Conservation (phyloP, 352 stramenopile species). For the Pythium rishiriense region DNA sequence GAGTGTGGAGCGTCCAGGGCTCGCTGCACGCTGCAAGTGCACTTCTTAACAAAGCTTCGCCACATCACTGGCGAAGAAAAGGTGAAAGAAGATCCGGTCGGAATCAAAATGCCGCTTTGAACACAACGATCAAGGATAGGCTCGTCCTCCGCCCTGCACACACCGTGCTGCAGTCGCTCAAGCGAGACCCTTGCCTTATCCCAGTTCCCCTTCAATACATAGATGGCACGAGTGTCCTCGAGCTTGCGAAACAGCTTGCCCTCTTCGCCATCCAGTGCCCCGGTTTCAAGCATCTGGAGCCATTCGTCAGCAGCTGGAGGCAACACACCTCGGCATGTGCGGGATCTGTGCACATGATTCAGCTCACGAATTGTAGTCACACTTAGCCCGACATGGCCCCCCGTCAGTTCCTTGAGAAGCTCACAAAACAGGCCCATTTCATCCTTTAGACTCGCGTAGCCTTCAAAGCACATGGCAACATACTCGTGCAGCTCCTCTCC, state of each 20-base stretch:
- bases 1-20: constrained; percentile 10
- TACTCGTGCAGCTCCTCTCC: constrained; percentile 19
- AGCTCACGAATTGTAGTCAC: background rate
- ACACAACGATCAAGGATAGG: background rate
- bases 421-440: constrained; percentile 19
- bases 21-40: background rate
- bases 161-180: background rate
- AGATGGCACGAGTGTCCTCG: background rate
- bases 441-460: constrained; percentile 1
- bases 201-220: background rate
- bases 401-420: constrained; percentile 5
- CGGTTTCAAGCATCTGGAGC: background rate
- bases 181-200: background rate
- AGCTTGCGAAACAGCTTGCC: background rate
- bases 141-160: background rate
- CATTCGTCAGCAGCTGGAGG: background rate
- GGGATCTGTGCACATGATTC: background rate
- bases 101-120: background rate
- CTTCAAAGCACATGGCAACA: constrained; percentile 21
- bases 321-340: constrained; percentile 11
- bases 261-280: background rate
- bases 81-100: background rate
- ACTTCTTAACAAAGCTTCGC: background rate
- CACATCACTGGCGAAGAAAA: background rate
- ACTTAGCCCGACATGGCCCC: constrained; percentile 5